Conservation (phyloP, 371 early-diverging fungal species). For the Catenaria anguillulae region DNA sequence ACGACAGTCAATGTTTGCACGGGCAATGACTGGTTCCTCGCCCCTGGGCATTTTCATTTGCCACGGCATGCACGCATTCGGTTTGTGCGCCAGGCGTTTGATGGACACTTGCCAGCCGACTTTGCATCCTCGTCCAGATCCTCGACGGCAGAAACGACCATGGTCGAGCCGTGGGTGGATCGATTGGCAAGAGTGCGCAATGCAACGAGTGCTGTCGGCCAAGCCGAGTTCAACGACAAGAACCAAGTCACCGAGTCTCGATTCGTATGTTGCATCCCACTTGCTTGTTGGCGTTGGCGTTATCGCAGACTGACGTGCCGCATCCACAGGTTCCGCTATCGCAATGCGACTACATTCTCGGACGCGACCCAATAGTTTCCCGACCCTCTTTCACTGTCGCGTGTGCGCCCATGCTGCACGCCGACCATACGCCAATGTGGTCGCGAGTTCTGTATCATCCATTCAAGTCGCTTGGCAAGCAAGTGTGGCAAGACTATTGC, state of each 20-base stretch:
- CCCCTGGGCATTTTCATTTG: conserved; percentile 77
- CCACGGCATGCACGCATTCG: conserved; percentile 31
- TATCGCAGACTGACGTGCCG: not conserved
- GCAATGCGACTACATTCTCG: not conserved
- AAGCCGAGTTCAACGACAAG: not conserved
- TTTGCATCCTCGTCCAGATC: conserved; percentile 10
- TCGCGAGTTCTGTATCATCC: not conserved
- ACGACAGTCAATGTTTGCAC: conserved; percentile 47
- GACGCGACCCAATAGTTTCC: not conserved
- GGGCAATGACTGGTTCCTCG: conserved; percentile 88
- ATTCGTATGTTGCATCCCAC: not conserved
- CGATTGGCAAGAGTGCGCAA: not conserved
- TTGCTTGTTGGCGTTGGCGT: not conserved
- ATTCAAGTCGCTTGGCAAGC: not conserved
- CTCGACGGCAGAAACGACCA: not conserved
- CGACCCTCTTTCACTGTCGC: too few species aligned
- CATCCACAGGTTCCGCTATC: not conserved
- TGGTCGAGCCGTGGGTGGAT: not conserved
- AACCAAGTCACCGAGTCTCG: not conserved
- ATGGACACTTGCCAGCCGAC: conserved; percentile 30
- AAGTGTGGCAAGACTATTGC: not conserved
- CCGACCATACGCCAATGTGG: not conserved
- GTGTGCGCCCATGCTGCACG: not conserved
- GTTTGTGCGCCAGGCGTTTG: conserved; percentile 22
- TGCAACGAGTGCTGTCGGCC: not conserved